Conservation (phyloP, 148 eudicot genomes). For the Dysphania ambrosioides region DNA sequence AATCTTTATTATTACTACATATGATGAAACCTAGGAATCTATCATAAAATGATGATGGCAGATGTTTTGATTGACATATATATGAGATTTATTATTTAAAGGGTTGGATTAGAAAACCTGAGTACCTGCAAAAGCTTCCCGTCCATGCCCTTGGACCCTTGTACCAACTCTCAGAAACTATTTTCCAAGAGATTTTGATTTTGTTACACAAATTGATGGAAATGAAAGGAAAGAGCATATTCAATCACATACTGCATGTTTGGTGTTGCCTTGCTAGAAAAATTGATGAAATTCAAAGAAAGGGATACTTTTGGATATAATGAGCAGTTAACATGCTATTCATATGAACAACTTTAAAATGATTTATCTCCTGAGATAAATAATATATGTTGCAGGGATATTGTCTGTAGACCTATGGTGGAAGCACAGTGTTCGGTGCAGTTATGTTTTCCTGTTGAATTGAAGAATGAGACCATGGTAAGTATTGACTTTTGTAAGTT, state of each 20-base stretch:
- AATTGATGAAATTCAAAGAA: not conserved
- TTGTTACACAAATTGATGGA: not conserved
- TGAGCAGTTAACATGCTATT: not conserved
- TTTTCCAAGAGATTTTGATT: not conserved
- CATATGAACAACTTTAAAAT: not conserved
- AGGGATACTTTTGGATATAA: not conserved
- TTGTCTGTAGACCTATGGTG: slow-evolving; percentile 85
- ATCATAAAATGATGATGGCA: slow-evolving; percentile 4
- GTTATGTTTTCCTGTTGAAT: slow-evolving; percentile 80
- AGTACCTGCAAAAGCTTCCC: not conserved
- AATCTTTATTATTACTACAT: not conserved
- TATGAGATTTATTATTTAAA: not conserved
- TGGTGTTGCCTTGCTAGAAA: not conserved
- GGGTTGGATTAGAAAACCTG: not conserved
- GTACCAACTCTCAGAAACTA: not conserved
- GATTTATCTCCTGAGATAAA: not conserved
- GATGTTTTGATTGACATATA: not conserved
- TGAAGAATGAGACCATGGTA: slow-evolving; percentile 77
- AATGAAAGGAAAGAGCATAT: not conserved
- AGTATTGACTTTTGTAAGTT: slow-evolving; percentile 11
- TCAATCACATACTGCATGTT: not conserved
- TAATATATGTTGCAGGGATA: slow-evolving; percentile 53
- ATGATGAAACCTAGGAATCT: not conserved
- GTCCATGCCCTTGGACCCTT: not conserved
- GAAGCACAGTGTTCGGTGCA: slow-evolving; percentile 95